Percentiles rank a stretch among this genome's conserved stretches.
Conservation (phyloP, 2,329 filamentous ascomycete genomes). For the Chaetomiaceae sp. region DNA sequence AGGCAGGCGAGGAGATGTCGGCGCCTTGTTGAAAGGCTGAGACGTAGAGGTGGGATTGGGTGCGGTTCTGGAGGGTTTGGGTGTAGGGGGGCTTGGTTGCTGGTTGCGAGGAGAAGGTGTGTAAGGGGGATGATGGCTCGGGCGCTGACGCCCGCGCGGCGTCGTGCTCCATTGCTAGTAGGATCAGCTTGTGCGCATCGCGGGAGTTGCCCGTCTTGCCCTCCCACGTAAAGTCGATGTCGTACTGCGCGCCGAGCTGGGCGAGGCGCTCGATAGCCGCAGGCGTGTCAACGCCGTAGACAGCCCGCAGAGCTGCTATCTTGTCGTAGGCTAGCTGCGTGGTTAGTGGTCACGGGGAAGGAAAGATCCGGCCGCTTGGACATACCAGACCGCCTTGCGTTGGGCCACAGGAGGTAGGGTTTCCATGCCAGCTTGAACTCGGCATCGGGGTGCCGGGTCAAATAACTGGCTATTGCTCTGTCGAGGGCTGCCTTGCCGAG, state of each 20-base stretch:
- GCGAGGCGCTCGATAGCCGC: slow-evolving; percentile 32
- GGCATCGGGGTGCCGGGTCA: slow-evolving; percentile 37
- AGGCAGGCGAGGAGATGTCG: slow-evolving; percentile 40
- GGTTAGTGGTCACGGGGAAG: neutral
- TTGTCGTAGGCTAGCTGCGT: slow-evolving; percentile 4
- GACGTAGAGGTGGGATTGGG: slow-evolving; percentile 32
- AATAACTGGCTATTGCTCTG: slow-evolving; percentile 41
- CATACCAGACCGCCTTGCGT: slow-evolving; percentile 28
- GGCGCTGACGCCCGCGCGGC: neutral
- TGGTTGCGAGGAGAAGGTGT: neutral
- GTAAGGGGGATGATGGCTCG: neutral
- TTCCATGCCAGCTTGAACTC: slow-evolving; percentile 46
- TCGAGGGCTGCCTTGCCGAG: slow-evolving; percentile 46
- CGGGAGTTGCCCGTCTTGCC: slow-evolving; percentile 44
- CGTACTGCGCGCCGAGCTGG: slow-evolving; percentile 32
- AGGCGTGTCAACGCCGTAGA: slow-evolving; percentile 29
- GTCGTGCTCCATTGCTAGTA: slow-evolving; percentile 34
- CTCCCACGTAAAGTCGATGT: slow-evolving; percentile 39
- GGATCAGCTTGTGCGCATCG: slow-evolving; percentile 45
- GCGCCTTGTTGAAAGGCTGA: slow-evolving; percentile 39
- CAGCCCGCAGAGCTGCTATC: slow-evolving; percentile 26
- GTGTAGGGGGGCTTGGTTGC: slow-evolving; percentile 20
- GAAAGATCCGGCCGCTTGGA: too few species aligned
- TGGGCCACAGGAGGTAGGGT: slow-evolving; percentile 44
- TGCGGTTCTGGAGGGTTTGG: neutral